Evolutionary conservation across 306 rosid species (phyloP), one percentile per base, ranked within the genome.

Genomic region (Fragaria ananassa): DNA sequence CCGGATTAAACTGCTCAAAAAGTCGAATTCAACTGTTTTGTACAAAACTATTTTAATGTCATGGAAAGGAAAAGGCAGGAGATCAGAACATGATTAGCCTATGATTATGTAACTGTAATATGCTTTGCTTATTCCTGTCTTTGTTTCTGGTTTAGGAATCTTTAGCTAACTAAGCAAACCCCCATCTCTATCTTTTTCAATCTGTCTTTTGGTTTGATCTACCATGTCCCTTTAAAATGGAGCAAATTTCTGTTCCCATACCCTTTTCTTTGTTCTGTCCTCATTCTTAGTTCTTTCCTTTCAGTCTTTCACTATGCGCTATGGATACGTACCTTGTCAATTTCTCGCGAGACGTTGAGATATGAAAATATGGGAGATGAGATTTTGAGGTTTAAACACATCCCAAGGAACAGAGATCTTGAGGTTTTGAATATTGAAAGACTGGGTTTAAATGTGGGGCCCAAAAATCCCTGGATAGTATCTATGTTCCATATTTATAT

Each of bases 141-240:
- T 90, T 79, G 83, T 65, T 83, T 70, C 81, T 83, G 88, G 87
- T 80, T 62, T 80, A 86, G 80, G 98, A 86, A 94, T 91, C 85
- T 76, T 19, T 61, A 44, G 75, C 76, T 79, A 64, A 66, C 83
- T 61, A 62, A 62, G 68, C 86, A 83, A 84, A 80, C 70, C 81
- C 66, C 83, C 78, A 31, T 72, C 42, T 68, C 58, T 31, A 65
- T 12, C 35, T 53, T 69, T 63, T 69, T 60, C 18, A 19, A 29
- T 29, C 57, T 27, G 21, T 35, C 39, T 77, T 45, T 46, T 29
- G 44, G 6, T 42, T 69, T 63, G 44, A 63, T 61, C 66, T 10
- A 3, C 15, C 4, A 0, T 25, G 64, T 25, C 8, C 9, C 64
- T 25, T 58, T 1, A 11, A 58, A 58, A 25, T 23, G 18, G 7